Evolutionary conservation across 1,284 basidiomycete genomes (phyloP).

Genomic region (Boletellus deceptivus): DNA sequence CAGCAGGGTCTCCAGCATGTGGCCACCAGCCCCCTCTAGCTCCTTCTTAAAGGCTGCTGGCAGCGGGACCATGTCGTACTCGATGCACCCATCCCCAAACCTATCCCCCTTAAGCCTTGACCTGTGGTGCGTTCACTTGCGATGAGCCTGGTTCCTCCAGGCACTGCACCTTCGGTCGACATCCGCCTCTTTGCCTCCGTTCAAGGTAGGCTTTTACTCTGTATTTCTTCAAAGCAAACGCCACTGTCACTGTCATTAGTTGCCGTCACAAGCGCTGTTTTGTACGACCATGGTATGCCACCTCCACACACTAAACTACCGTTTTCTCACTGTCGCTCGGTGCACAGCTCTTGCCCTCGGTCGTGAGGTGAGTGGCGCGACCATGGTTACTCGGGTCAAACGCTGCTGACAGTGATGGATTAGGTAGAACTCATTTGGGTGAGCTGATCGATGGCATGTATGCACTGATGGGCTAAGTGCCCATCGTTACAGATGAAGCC

Average conservation of each 20-base stretch:
- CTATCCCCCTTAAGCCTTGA: constrained; percentile 1
- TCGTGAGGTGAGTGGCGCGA: constrained; percentile 26
- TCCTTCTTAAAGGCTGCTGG: constrained; percentile 15
- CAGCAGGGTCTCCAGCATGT: neutral
- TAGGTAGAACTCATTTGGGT: constrained; percentile 36
- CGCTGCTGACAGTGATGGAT: constrained; percentile 1
- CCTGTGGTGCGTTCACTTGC: constrained; percentile 1
- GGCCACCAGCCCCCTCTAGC: neutral
- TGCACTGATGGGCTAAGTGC: neutral
- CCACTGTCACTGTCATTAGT: constrained; percentile 17
- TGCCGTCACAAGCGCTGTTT: constrained; percentile 28
- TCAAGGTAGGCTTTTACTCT: constrained; percentile 17
- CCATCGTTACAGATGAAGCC: constrained; percentile 24
- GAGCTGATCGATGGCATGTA: constrained; percentile 1
- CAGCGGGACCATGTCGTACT: neutral
- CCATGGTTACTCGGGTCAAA: neutral
- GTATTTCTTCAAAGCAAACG: neutral
- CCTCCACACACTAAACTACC: neutral
- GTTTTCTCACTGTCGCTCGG: neutral
- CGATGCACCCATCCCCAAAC: neutral
- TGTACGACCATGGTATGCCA: constrained; percentile 31
- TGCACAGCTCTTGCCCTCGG: constrained; percentile 22
- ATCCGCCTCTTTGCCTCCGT: constrained; percentile 19
- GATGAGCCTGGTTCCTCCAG: constrained; percentile 25
- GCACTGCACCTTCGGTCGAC: neutral